Base-by-base conservation (phyloP, 306 rosid species). In the Fragaria ananassa region DNA sequence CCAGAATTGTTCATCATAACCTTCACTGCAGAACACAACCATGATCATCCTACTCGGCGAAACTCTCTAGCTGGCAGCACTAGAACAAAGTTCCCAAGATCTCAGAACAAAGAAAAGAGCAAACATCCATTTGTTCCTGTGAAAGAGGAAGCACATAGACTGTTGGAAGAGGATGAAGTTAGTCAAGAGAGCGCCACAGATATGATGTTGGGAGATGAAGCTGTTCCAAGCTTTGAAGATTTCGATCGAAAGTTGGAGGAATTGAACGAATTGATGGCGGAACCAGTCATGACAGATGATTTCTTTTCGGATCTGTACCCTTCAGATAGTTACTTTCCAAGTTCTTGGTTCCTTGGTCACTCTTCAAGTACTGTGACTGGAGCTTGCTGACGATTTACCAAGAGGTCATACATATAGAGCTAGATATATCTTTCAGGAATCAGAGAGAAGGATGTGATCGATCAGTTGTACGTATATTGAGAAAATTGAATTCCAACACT, bases 21-120 rank as follows among this genome's bases (percentile, higher is more conserved):
- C 27, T 95, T 87, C 83, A 89, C 89, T 4, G 83, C 96, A 2
- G 97, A 95, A 51, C 97, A 95, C 85, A 92, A 70, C 76, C 97
- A 92, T 66, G 82, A 86, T 21, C 89, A 86, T 65, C 93, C 97
- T 12, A 83, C 92, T 70, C 83, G 93, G 27, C 80, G 87, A 34
- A 88, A 83, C 81, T 82, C 90, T 15, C 85, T 79, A 5, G 82
- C 90, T 1, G 85, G 94, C 10, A 86, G 82, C 81, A 80, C 84
- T 1, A 72, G 91, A 17, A 85, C 44, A 82, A 90, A 83, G 78
- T 76, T 77, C 58, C 78, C 75, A 4, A 15, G 78, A 27, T 29
- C 74, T 3, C 25, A 58, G 58, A 61, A 19, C 47, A 78, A 71
- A 10, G 34, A 17, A 5, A 61, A 74, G 27, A 9, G 21, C 37